Conservation (phyloP, 2,329 filamentous ascomycete species). For the Aureobasidium sp. region DNA sequence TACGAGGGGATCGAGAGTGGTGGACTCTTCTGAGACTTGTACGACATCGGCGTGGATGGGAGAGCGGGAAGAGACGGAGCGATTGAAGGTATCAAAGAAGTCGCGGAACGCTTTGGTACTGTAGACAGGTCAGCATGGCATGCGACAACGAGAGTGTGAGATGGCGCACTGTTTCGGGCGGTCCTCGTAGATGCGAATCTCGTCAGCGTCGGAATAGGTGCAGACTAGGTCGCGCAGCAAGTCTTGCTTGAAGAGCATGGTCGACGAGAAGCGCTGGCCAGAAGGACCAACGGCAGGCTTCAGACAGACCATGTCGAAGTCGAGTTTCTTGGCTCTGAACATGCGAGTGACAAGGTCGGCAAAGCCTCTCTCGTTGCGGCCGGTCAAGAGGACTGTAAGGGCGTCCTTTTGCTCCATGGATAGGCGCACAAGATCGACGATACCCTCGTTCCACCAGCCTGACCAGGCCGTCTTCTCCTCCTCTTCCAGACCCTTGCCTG, state of each 20-base stretch:
- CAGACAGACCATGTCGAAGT: conserved; percentile 81
- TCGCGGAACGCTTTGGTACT: conserved; percentile 70
- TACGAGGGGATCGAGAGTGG: conserved; percentile 64
- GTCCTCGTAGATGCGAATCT: conserved; percentile 65
- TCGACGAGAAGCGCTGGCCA: conserved; percentile 68
- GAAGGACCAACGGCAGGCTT: conserved; percentile 78
- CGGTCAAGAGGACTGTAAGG: conserved; percentile 78
- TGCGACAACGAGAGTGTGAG: neutral
- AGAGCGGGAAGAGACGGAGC: conserved; percentile 40
- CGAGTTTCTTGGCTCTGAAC: conserved; percentile 63
- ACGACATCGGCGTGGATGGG: conserved; percentile 73
- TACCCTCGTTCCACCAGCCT: conserved; percentile 94
- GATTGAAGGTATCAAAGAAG: conserved; percentile 75
- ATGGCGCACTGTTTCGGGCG: conserved; percentile 42
- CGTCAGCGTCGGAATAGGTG: conserved; percentile 75
- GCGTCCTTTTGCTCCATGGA: conserved; percentile 79
- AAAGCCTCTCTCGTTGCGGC: conserved; percentile 70
- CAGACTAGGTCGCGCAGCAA: conserved; percentile 74
- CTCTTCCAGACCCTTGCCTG: conserved; percentile 69
- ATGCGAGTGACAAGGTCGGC: conserved; percentile 75
- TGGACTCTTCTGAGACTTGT: conserved; percentile 70
- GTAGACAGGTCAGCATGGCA: neutral
- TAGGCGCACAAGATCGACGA: conserved; percentile 67
- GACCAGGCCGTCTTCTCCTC: conserved; percentile 82
- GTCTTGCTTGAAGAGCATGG: conserved; percentile 86